Percentiles rank a stretch among this genome's conserved stretches.
Evolutionary conservation across 371 early-diverging fungal genomes (phyloP).

Genomic region (Apophysomyces ossiformis): DNA sequence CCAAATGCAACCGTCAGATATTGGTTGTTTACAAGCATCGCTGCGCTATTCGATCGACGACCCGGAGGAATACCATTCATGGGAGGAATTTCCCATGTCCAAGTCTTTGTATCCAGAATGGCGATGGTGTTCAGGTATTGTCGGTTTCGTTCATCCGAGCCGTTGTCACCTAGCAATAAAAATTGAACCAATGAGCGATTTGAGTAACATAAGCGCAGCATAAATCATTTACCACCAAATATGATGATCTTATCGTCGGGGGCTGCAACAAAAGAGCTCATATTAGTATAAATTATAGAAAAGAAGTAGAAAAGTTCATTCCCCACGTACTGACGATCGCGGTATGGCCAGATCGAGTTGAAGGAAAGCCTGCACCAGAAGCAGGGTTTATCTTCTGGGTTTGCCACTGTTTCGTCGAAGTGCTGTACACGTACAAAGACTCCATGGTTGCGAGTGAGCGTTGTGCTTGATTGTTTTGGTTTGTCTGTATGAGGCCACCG

Average conservation of each 20-base stretch:
- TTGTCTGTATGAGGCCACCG: constrained; percentile 39
- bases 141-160: constrained; percentile 19
- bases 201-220: background rate
- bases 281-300: background rate
- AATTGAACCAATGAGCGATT: background rate
- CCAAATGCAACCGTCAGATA: constrained; percentile 51
- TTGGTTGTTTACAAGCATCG: constrained; percentile 33
- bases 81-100: constrained; percentile 43
- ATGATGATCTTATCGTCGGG: constrained; percentile 43
- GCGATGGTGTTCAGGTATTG: constrained; percentile 38
- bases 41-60: constrained; percentile 46
- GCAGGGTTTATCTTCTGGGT: constrained; percentile 8
- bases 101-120: constrained; percentile 46
- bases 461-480: background rate
- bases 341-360: constrained; percentile 32
- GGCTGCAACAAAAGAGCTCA: constrained; percentile 19
- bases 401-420: constrained; percentile 29
- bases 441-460: constrained; percentile 25
- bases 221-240: constrained; percentile 47
- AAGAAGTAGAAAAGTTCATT: background rate
- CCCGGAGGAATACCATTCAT: constrained; percentile 45
- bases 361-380: constrained; percentile 18
- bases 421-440: constrained; percentile 33
- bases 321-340: constrained; percentile 47
- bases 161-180: constrained; percentile 37